Evolutionary conservation across 306 rosid genomes (phyloP).

Genomic region (Cercis canadensis): DNA sequence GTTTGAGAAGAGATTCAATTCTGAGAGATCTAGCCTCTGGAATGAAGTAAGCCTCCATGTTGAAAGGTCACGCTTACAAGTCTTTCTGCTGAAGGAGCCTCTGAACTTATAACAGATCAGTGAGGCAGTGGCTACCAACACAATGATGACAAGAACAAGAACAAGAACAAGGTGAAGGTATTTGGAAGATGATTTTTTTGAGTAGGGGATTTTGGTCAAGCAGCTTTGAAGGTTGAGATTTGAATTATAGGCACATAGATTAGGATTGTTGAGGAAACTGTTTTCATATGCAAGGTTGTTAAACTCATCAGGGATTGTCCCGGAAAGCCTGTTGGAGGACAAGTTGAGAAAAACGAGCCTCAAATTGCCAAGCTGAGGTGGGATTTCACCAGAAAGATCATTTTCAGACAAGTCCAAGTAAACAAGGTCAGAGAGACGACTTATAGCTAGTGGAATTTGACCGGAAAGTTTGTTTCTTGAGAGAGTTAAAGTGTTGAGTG

Average conservation of each 20-base stretch:
- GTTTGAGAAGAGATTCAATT: constrained; percentile 51
- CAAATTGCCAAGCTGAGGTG: constrained; percentile 55
- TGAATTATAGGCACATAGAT: constrained; percentile 55
- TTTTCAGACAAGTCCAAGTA: constrained; percentile 80
- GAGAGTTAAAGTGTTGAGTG: constrained; percentile 60
- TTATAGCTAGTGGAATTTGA: constrained; percentile 57
- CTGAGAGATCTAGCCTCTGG: constrained; percentile 68
- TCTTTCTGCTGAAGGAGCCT: constrained; percentile 43
- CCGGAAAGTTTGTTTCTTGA: constrained; percentile 75
- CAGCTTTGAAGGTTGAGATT: constrained; percentile 55
- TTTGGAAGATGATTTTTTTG: constrained; percentile 48
- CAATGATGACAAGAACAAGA: constrained; percentile 26
- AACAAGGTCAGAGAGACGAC: constrained; percentile 55
- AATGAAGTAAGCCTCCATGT: constrained; percentile 87
- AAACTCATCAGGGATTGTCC: constrained; percentile 69
- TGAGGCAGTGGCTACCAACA: constrained; percentile 38
- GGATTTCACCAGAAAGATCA: constrained; percentile 73
- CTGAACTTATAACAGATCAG: constrained; percentile 41
- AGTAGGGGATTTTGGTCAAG: constrained; percentile 29
- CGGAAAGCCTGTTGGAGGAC: constrained; percentile 78
- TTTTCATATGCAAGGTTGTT: constrained; percentile 60
- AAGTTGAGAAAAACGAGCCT: constrained; percentile 71
- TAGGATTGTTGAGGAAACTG: constrained; percentile 75
- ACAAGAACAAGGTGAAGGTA: constrained; percentile 52
- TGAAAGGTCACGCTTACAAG: constrained; percentile 33